Percentiles rank a stretch among this genome's conserved stretches.
Conservation (phyloP, 2,329 filamentous ascomycete species). For the Aotearoamyces nothofagi region DNA sequence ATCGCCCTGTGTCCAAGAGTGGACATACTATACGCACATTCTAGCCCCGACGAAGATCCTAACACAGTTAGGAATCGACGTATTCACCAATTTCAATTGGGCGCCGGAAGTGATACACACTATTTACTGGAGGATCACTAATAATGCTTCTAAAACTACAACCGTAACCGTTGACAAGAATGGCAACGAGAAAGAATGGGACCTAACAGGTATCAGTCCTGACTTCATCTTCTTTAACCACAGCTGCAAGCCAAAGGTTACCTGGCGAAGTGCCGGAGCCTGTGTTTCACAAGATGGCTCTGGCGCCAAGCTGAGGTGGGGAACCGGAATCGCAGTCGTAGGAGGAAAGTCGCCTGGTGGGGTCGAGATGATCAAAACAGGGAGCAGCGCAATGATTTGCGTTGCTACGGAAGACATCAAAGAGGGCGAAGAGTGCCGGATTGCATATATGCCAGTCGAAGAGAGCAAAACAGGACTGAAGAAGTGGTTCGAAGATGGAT, state of each 20-base stretch:
- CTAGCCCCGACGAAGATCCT: constrained; percentile 11
- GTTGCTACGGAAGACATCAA: constrained; percentile 9
- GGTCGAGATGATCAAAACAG: constrained; percentile 7
- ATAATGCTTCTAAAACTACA: constrained; percentile 15
- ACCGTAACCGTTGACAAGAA: too few relatives aligned
- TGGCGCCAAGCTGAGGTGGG: too few relatives aligned
- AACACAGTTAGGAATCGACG: constrained; percentile 11
- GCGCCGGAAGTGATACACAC: constrained; percentile 15
- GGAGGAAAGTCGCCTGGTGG: constrained; percentile 2
- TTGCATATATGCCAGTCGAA: constrained; percentile 13
- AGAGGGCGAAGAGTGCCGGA: constrained; percentile 14
- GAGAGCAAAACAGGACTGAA: constrained; percentile 2
- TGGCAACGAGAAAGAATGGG: too few relatives aligned
- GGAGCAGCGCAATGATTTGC: constrained; percentile 10
- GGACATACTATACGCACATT: constrained; percentile 13
- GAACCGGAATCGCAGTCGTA: constrained; percentile 1
- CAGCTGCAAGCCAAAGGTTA: constrained; percentile 12
- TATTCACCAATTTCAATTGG: constrained; percentile 8
- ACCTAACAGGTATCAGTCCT: constrained; percentile 7
- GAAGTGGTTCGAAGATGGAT: constrained; percentile 16
- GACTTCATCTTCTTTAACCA: constrained; percentile 18
- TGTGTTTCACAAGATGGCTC: constrained; percentile 2
- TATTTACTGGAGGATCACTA: constrained; percentile 13
- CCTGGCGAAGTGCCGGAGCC: constrained; percentile 10
- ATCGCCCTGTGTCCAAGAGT: constrained; percentile 5